Evolutionary conservation across 2,329 filamentous ascomycete genomes (phyloP), one percentile per base, ranked within the genome.

Genomic region (Diaporthe batatas): DNA sequence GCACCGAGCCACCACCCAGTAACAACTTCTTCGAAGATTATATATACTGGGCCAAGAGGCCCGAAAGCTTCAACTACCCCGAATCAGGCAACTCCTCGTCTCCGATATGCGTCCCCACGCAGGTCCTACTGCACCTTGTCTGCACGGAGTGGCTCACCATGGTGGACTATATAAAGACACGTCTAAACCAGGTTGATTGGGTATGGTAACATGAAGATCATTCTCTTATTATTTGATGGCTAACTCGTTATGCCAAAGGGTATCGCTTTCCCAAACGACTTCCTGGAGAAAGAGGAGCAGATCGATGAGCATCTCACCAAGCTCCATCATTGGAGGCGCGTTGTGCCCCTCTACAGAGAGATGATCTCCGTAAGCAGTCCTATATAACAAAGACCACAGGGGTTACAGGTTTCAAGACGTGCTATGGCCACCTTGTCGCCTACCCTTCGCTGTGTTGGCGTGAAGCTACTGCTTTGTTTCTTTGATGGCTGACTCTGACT

Each of bases 121-220:
- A 76, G 53, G 75, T 74, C 2, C 76, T 79, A 6, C 59, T 79
- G n/a, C 77, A 79, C 39, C 72, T 79, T 11, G 55, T 78, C 29
- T 76, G 74, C 58, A 76, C 76, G 18, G 78, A 79, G 58, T 79
- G 78, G 78, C 73, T 77, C 11, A 79, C 77, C 0, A 74, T 79
- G 67, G 68, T 73, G 11, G 78, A 79, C 57, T 79, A 79, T 51
- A 77, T 79, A 73, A 79, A 79, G 65, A 77, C 78, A 10, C 76
- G 78, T 14, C 51, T 79, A 21, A 76, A 74, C 47, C 78, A 79
- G 57, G 72, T 79, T 0, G 78, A 79, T 64, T 77, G 76, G 36
- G 29, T 29, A 29, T 29, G 29, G 2, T 29, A 29, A 29, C 5
- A 29, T 29, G 29, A 29, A 29, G 29, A 3, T 29, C 29, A 29